phyloP scores from a whole-genome alignment of 352 stramenopile genomes.

The Pythium sp. region DNA sequence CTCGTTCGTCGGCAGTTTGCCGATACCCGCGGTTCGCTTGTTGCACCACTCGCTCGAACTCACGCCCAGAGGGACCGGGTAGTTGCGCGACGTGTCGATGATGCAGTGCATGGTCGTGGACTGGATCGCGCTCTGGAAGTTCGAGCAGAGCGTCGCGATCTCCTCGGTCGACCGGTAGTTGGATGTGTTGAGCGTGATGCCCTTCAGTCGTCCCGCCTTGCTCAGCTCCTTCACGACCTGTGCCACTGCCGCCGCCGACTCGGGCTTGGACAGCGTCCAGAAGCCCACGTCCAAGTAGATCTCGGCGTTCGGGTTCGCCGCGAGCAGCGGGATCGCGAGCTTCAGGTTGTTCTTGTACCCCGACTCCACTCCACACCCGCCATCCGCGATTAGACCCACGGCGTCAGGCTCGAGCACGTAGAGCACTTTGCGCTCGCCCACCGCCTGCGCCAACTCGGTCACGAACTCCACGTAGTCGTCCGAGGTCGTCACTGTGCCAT shows the following conservation, averaged over 20 bases:
- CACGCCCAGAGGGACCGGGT: constrained; percentile 3
- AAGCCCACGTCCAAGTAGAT: constrained; percentile 72
- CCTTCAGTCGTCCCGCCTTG: constrained; percentile 36
- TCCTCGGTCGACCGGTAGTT: constrained; percentile 64
- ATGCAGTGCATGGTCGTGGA: constrained; percentile 46
- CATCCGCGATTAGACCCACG: constrained; percentile 50
- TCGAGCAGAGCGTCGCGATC: constrained; percentile 46
- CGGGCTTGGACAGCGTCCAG: constrained; percentile 43
- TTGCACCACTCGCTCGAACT: constrained; percentile 57
- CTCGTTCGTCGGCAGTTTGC: constrained; percentile 37
- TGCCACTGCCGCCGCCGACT: constrained; percentile 27
- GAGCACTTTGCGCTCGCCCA: constrained; percentile 57
- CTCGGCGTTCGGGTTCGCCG: constrained; percentile 54
- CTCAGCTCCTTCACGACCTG: constrained; percentile 39
- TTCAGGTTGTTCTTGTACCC: constrained; percentile 56
- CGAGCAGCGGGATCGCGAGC: constrained; percentile 41
- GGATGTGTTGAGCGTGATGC: constrained; percentile 78
- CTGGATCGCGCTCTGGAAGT: constrained; percentile 51
- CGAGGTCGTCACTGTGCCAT: constrained; percentile 28
- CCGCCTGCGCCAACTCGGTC: constrained; percentile 31
- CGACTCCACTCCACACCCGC: constrained; percentile 24
- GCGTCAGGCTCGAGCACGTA: constrained; percentile 73
- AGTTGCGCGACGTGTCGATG: constrained; percentile 63
- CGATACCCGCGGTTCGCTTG: constrained; percentile 36
- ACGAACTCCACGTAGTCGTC: constrained; percentile 50